Base-by-base conservation (phyloP, 2,329 filamentous ascomycete genomes). In the Colletotrichum scovillei region DNA sequence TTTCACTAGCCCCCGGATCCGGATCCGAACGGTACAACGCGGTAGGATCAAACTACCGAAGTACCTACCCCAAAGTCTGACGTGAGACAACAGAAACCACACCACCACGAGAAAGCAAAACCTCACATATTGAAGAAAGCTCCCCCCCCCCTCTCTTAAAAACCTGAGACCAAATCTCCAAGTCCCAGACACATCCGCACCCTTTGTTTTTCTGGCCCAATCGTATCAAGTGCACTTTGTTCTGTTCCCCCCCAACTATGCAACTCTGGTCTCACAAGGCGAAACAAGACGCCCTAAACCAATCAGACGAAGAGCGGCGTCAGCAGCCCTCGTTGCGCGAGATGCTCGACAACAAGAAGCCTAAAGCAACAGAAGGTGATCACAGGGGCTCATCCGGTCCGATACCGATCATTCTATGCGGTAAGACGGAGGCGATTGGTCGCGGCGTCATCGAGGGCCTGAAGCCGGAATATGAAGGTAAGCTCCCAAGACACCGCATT, bases 391-490 rank as follows among this genome's bases (percentile, higher is more conserved):
- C 16, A 2, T 19, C 63, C 7, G 22, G 19, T 9, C 30, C 60
- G 26, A 69, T 74, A 5, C 78, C 78, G 2, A 67, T 79, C 42
- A 73, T 77, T n/a, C 32, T 79, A 28, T 79, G 77, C 46, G 78
- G 78, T 11, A 75, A 77, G 63, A 74, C 70, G 3, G 78, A 79
- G 59, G 35, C 63, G 9, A 75, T 79, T 28, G 78, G 78, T 14
- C 52, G 57, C 12, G 63, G 68, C 22, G 77, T 79, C 46, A 77
- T 79, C 30, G 71, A 71, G 26, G 76, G 75, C 24, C 64, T 79
- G 30, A 78, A 76, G 63, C 78, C 78, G 4, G 77, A 79, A 30
- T 78, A 76, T 28, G 77, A 79, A 42, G 78, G 78, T 78, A 12
- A 26, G 77, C 9, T 22, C 19, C 19, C 53, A 26, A 56, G 26